phyloP scores from a whole-genome alignment of 805 yeast species.

The Lipomyces spencermartinsiae region DNA sequence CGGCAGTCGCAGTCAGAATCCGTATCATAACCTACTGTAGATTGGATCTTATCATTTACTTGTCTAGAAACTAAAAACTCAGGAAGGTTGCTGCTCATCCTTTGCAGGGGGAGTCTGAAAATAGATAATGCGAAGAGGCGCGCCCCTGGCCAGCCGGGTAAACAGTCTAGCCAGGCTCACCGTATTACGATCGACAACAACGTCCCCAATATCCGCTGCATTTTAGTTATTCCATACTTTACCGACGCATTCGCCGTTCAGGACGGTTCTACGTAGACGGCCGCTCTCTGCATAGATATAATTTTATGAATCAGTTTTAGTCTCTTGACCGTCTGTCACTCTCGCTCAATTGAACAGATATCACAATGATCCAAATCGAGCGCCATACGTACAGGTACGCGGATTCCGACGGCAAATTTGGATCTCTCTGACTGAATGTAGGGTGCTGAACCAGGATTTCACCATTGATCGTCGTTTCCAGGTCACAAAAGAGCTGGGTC shows the following conservation, averaged over 20 bases:
- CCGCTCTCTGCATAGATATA: neutral
- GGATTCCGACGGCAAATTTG: neutral
- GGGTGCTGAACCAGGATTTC: conserved; percentile 88
- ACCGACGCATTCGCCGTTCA: neutral
- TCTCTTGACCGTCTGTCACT: neutral
- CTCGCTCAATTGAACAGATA: neutral
- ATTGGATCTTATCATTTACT: neutral
- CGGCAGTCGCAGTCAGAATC: too few relatives aligned
- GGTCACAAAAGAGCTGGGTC: conserved; percentile 91
- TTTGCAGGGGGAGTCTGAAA: too few relatives aligned
- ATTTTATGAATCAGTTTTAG: neutral
- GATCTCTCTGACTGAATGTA: conserved; percentile 39
- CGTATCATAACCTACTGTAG: neutral
- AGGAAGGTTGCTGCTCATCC: too few relatives aligned
- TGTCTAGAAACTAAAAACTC: neutral
- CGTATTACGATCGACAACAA: neutral
- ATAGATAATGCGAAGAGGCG: neutral
- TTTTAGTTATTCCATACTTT: neutral
- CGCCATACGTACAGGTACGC: conserved; percentile 36
- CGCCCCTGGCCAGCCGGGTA: neutral
- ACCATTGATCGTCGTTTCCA: conserved; percentile 88
- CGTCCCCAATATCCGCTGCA: neutral
- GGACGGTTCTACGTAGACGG: neutral
- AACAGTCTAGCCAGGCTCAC: neutral
- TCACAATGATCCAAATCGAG: conserved; percentile 32